Evolutionary conservation across 1,284 basidiomycete species (phyloP), one percentile per base, ranked within the genome.

Genomic region (Tremellales sp.): DNA sequence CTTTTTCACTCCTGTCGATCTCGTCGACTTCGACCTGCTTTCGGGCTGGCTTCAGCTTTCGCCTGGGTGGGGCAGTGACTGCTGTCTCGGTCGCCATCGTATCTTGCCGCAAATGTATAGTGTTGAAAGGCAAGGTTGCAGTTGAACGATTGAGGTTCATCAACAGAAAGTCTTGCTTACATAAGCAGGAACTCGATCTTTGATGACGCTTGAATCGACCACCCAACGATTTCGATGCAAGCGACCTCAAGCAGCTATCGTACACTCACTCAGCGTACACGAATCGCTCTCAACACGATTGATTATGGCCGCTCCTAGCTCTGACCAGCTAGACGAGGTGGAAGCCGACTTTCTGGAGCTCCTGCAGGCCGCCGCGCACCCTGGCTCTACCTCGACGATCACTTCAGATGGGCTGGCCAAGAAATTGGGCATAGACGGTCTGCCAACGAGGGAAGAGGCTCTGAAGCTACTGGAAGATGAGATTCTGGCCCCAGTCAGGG

Each of bases 1-100:
- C 81, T 1, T 85, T 83, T 67, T 90, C 87, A 56, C 83, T 85
- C 75, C 89, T 90, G 62, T 89, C 88, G 4, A 94, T 85, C 56
- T 94, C 85, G 37, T 89, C 92, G 0, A 86, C 78, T 60, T 89
- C 86, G 31, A 96, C 89, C 68, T 94, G 90, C 65, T 91, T 90
- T 48, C 89, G 77, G 3, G 90, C 90, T 2, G 90, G 89, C 21
- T 66, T 58, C 22, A 74, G 60, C 59, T 73, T 75, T 19, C 69
- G 56, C 45, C 69, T 69, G 8, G 66, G 54, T 5, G 62, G 48
- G 43, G 54, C 48, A 19, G 51, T 37, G 15, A 37, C 49, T 26
- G 46, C 41, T 11, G 51, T 35, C 17, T 54, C 49, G 22, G 65
- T 52, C 62, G 62, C 62, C n/a, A 22, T 51, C 22, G 13, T 40